Evolutionary conservation across 306 rosid genomes (phyloP), one percentile per base, ranked within the genome.

Genomic region (Prunus davidiana): DNA sequence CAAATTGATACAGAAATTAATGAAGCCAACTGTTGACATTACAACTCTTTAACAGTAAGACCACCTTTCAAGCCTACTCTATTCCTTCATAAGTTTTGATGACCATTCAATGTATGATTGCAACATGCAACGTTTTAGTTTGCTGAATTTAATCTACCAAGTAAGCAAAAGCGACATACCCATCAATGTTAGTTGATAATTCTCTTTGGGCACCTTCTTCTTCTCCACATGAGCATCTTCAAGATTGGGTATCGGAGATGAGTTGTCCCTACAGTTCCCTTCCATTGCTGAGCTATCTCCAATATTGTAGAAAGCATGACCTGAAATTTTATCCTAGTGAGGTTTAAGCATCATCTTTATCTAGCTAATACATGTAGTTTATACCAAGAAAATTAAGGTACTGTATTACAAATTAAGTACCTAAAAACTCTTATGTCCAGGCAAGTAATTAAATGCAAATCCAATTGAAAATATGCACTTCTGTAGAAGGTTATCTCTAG

Each of bases 91-190:
- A 28, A 62, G 20, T 30, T 30, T 28, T 12, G 6, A 56, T 3
- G n/a, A 20, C 62, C 67, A 16, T 1, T 57, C 18, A 72, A 57
- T 57, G 34, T 55, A 63, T 22, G 14, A 7, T 18, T 34, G 15
- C 54, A 20, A 13, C 38, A 57, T 64, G 27, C 25, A 46, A 45
- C 3, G 10, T 67, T 45, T 12, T 22, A 45, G 19, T 45, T 67
- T 43, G n/a, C 20, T 2, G 22, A 72, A 14, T 25, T 45, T 58
- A 38, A 13, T 72, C 41, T 34, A 57, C 52, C 45, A 20, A 55
- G 75, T 71, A 34, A 55, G 18, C 49, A 55, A 72, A 0, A 7
- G 72, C 15, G 50, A 71, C 47, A 47, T 24, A 81, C 78, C 81
- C 55, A 72, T 65, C 51, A 57, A 45, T 61, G 20, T 12, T 19